Evolutionary conservation across 495 filamentous ascomycete genomes (phyloP), one percentile per base, ranked within the genome.

Genomic region (Penicillium goetzii): DNA sequence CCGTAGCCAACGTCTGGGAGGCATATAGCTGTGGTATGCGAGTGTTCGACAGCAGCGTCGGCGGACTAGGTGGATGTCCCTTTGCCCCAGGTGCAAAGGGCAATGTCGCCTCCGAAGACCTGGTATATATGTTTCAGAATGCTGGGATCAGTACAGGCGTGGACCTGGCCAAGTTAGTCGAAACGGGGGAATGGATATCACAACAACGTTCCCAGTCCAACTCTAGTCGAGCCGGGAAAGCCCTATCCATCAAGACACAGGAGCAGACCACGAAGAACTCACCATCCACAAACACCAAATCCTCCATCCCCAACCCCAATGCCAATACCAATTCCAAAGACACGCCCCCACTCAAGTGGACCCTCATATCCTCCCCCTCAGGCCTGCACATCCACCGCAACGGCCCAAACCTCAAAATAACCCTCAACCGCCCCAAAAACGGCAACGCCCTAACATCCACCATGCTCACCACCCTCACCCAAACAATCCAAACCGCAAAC

Each of bases 11-110:
- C 57, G 76, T 78, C 19, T 74, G 80, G 66, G 75, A 76, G 60
- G 74, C 75, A 9, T 83, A 80, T 56, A 59, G 58, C 0, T 70
- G 73, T 51, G 80, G 79, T 5, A 60, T 83, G 2, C 68, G 73
- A 6, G 74, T 77, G 0, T 83, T 83, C 45, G 80, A 83, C 57
- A 76, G 75, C 30, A 81, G 77, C 45, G 71, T 81, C 21, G 73
- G 70, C 0, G 79, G 80, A 3, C 74, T 83, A 0, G 80, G 80
- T 3, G 80, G 80, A 0, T 83, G 80, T 59, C 80, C 80, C 0
- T 81, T 77, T 67, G 79, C 79, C 5, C 76, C 77, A 10, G 80
- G 80, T 9, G 80, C 80, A 17, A 78, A 75, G 30, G 80, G 80
- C 1, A 83, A 81, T 60, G 74, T 81, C 4, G 72, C 78, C 2